A percentile compares a stretch with the other conserved stretches of the same genome.
phyloP scores from a whole-genome alignment of 805 yeast species.

The Ogataea haglerorum region DNA sequence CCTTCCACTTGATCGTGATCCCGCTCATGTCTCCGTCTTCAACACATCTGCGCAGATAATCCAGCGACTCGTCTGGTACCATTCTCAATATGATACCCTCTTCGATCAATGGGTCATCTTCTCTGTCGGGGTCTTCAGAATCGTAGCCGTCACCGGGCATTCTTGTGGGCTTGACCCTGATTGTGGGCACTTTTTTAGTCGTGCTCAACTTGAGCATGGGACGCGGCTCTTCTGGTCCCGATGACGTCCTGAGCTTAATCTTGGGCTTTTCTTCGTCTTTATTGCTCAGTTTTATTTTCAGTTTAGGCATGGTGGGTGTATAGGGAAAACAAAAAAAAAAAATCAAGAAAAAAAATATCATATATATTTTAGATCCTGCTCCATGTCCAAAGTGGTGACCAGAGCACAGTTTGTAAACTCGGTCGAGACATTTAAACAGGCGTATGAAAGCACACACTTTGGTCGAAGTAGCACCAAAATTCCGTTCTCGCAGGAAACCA shows the following conservation, averaged over 20 bases:
- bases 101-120: slow-evolving; percentile 90
- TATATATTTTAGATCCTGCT: not conserved
- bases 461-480: slow-evolving; percentile 11
- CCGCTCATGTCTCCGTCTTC: slow-evolving; percentile 72
- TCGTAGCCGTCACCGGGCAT: slow-evolving; percentile 95
- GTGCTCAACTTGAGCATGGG: slow-evolving; percentile 39
- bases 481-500: slow-evolving; percentile 14
- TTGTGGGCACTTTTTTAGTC: slow-evolving; percentile 38
- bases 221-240: slow-evolving; percentile 3
- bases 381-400: not conserved
- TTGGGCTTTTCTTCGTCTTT: slow-evolving; percentile 22
- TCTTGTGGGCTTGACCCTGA: slow-evolving; percentile 56
- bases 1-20: slow-evolving; percentile 77
- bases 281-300: slow-evolving; percentile 23
- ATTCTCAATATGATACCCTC: slow-evolving; percentile 81
- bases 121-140: slow-evolving; percentile 93
- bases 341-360: not conserved
- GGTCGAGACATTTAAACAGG: slow-evolving; percentile 10
- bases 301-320: slow-evolving; percentile 20
- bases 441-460: slow-evolving; percentile 4
- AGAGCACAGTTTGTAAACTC: slow-evolving; percentile 4
- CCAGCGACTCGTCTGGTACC: slow-evolving; percentile 63
- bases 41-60: slow-evolving; percentile 68
- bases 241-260: slow-evolving; percentile 23
- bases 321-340: not conserved